phyloP scores from a whole-genome alignment of 208 protist species.

The Jaenimonas drosophilae region DNA sequence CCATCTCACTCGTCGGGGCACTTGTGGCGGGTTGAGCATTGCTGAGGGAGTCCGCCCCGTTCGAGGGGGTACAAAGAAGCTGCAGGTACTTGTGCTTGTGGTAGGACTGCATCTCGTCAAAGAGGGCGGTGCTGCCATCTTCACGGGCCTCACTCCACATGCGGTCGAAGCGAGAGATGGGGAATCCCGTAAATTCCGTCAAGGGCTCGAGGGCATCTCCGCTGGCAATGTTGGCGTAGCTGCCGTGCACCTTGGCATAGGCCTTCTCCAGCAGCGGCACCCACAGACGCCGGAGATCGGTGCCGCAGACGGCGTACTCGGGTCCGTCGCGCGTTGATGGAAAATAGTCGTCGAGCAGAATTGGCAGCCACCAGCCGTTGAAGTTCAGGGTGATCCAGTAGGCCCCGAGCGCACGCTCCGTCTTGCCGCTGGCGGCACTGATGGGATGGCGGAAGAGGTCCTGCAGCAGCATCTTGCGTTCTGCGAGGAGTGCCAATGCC shows the following conservation, averaged over 20 bases:
- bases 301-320: constrained; percentile 43
- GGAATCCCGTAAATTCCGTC: constrained; percentile 70
- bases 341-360: constrained; percentile 75
- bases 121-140: constrained; percentile 34
- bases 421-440: constrained; percentile 26
- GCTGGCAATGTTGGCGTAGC: constrained; percentile 69
- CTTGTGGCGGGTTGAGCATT: constrained; percentile 25
- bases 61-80: constrained; percentile 58
- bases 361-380: constrained; percentile 75
- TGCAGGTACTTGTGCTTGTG: constrained; percentile 30
- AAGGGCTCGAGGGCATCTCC: constrained; percentile 68
- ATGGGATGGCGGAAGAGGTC: constrained; percentile 69
- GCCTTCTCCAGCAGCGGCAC: constrained; percentile 74
- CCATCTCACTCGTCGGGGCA: constrained; percentile 26
- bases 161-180: constrained; percentile 47
- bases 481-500: constrained; percentile 44
- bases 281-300: constrained; percentile 72
- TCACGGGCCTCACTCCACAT: constrained; percentile 41
- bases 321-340: constrained; percentile 44
- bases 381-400: constrained; percentile 74
- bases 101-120: constrained; percentile 40
- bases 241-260: constrained; percentile 80
- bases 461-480: constrained; percentile 19
- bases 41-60: constrained; percentile 18
- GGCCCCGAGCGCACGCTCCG: constrained; percentile 49